Evolutionary conservation across 2,329 filamentous ascomycete species (phyloP).

Genomic region (Myrmaecium sp.): DNA sequence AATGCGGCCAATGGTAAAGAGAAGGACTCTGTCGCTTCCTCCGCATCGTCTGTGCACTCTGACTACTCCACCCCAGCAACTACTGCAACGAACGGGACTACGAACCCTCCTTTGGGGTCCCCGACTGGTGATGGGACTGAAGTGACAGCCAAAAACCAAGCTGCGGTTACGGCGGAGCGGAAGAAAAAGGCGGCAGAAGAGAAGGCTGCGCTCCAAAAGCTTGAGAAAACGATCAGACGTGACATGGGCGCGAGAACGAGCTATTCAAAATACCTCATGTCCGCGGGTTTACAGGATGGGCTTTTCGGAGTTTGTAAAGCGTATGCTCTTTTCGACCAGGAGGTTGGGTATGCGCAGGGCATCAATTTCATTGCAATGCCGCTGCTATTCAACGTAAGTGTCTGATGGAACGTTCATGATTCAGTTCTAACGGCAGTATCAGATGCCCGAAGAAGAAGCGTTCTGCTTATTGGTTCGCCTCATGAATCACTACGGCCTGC

Average conservation of each 20-base stretch:
- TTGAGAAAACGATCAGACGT: constrained; percentile 82
- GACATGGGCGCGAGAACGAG: constrained; percentile 87
- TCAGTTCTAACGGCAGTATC: constrained; percentile 6
- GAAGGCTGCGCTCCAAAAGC: constrained; percentile 51
- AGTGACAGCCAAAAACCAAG: constrained; percentile 46
- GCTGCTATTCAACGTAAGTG: constrained; percentile 69
- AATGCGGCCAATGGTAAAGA: constrained; percentile 37
- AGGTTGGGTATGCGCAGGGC: constrained; percentile 89
- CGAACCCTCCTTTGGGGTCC: constrained; percentile 21
- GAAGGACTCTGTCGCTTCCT: constrained; percentile 54
- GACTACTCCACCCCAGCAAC: constrained; percentile 48
- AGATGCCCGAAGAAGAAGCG: constrained; percentile 95
- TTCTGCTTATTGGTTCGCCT: constrained; percentile 84
- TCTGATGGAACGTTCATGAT: constrained; percentile 7
- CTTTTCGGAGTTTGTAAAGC: constrained; percentile 94
- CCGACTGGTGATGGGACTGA: constrained; percentile 44
- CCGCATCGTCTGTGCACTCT: constrained; percentile 71
- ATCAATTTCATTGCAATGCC: constrained; percentile 99
- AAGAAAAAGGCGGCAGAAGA: constrained; percentile 71
- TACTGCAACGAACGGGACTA: constrained; percentile 34
- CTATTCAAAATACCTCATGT: constrained; percentile 89
- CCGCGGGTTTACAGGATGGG: constrained; percentile 79
- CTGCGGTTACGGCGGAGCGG: constrained; percentile 46
- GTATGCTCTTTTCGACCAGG: constrained; percentile 88
- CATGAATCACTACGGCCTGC: constrained; percentile 91